phyloP scores from a whole-genome alignment of 768 basidiomycete species.

The Sarcodon sp. region DNA sequence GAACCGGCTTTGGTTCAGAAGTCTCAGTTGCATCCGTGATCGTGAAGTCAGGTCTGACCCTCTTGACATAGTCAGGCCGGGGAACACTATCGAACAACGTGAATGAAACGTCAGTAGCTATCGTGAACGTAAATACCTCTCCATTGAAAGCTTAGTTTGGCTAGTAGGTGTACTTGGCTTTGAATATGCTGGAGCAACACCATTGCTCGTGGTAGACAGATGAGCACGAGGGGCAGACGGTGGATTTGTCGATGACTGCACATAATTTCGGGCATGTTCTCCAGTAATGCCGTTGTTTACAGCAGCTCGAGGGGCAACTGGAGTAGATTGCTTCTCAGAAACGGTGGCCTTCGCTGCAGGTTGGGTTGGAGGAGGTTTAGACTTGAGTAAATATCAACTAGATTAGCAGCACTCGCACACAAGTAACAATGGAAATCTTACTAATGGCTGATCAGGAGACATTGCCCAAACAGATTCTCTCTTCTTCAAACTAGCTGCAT shows the following conservation, averaged over 20 bases:
- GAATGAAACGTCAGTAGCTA: conserved; percentile 3
- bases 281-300: too few relatives aligned
- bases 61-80: conserved; percentile 68
- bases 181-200: conserved; percentile 9
- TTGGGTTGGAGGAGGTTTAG: too few relatives aligned
- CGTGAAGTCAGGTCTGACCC: conserved; percentile 28
- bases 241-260: conserved; percentile 5
- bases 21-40: conserved; percentile 17
- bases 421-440: too few relatives aligned
- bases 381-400: too few relatives aligned
- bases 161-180: conserved; percentile 18
- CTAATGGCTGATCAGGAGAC: conserved; percentile 9
- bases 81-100: conserved; percentile 37
- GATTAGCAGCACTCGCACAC: too few relatives aligned
- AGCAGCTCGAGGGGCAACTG: too few relatives aligned
- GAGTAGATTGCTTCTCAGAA: too few relatives aligned
- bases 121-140: conserved; percentile 32
- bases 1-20: not conserved
- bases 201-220: conserved; percentile 16
- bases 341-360: too few relatives aligned
- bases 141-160: conserved; percentile 45
- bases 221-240: conserved; percentile 54
- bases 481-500: conserved; percentile 65
- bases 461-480: conserved; percentile 46
- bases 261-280: too few relatives aligned